phyloP scores from a whole-genome alignment of 1,284 basidiomycete genomes.

The Sporisorium sorghi region DNA sequence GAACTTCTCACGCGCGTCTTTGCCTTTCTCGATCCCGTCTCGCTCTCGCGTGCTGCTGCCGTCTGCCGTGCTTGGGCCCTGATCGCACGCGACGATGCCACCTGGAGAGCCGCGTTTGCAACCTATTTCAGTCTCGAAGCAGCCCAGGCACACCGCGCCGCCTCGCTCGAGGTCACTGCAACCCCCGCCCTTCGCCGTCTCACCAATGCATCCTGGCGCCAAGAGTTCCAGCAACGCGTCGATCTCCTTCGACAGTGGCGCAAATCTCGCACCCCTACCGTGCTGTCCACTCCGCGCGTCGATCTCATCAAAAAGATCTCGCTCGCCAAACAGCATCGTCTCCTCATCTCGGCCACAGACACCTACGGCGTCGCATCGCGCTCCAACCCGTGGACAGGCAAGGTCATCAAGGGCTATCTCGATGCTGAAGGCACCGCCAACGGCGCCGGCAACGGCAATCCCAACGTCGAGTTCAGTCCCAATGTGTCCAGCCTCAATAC shows the following conservation, averaged over 20 bases:
- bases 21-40: slow-evolving; percentile 78
- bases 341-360: slow-evolving; percentile 77
- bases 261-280: slow-evolving; percentile 75
- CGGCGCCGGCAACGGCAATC: slow-evolving; percentile 79
- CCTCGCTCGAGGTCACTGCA: slow-evolving; percentile 69
- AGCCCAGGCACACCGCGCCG: slow-evolving; percentile 74
- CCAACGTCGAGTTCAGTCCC: slow-evolving; percentile 80
- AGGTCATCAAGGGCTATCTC: slow-evolving; percentile 78
- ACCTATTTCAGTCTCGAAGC: slow-evolving; percentile 75
- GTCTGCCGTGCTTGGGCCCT: slow-evolving; percentile 75
- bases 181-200: slow-evolving; percentile 73
- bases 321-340: slow-evolving; percentile 73
- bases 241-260: slow-evolving; percentile 76
- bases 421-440: slow-evolving; percentile 76
- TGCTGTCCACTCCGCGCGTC: slow-evolving; percentile 69
- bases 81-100: slow-evolving; percentile 82
- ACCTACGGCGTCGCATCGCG: slow-evolving; percentile 81
- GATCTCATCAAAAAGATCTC: slow-evolving; percentile 61
- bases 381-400: slow-evolving; percentile 78
- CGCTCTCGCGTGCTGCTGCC: slow-evolving; percentile 75
- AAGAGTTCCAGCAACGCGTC: slow-evolving; percentile 58
- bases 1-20: slow-evolving; percentile 84
- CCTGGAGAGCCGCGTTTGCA: slow-evolving; percentile 84
- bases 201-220: slow-evolving; percentile 69
- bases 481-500: slow-evolving; percentile 74